These are phyloP conservation scores for Beauveria rudraprayagi DNA, from an alignment of 2,329 filamentous ascomycete genomes.

Conservation along the genomic window DNA sequence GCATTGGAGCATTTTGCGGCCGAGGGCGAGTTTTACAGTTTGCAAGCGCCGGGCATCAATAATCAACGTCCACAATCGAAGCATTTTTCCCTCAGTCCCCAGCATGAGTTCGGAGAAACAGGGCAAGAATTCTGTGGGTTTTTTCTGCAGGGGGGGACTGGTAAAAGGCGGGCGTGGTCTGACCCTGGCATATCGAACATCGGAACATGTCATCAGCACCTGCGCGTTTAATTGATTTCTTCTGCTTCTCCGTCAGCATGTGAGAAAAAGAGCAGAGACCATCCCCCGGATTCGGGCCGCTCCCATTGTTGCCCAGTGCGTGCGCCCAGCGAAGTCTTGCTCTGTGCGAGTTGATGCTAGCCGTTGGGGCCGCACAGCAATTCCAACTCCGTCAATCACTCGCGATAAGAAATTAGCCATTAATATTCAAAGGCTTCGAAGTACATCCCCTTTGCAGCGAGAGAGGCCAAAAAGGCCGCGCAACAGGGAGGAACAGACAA, in stretches of 20 bases:
- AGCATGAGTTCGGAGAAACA: not conserved
- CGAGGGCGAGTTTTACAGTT: not conserved
- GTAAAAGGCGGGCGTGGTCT: not conserved
- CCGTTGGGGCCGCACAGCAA: not conserved
- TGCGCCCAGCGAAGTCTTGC: no score
- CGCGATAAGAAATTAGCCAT: no score
- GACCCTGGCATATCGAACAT: not conserved
- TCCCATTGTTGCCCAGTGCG: no score
- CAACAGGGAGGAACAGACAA: not conserved
- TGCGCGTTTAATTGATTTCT: not conserved
- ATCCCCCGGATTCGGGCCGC: no score
- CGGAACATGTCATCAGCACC: not conserved
- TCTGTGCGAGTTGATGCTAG: not conserved
- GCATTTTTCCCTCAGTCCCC: not conserved
- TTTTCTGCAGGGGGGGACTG: not conserved
- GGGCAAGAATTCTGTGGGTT: no score
- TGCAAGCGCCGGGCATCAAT: not conserved
- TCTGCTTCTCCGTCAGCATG: not conserved
- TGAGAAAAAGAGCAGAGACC: conserved; percentile 2
- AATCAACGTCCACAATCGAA: not conserved
- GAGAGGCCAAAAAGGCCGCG: not conserved
- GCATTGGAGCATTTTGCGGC: no score
- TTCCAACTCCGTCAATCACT: not conserved
- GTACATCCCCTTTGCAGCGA: no score
- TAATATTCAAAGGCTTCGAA: not conserved